A percentile compares a stretch with the other conserved stretches of the same genome.
Conservation (phyloP, 148 eudicot genomes). For the Persicaria maculosa region DNA sequence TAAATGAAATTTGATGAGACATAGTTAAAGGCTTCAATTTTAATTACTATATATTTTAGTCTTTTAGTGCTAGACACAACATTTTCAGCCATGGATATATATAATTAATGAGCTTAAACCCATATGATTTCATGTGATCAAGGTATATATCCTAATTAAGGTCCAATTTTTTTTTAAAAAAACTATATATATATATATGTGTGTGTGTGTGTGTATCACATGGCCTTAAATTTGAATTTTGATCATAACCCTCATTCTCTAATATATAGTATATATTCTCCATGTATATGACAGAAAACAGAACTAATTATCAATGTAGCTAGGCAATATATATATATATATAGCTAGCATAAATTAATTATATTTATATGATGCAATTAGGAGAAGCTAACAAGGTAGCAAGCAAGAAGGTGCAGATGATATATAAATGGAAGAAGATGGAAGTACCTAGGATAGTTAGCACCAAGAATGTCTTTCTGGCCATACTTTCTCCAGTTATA, state of each 20-base stretch:
- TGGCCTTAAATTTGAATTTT: too few relatives aligned
- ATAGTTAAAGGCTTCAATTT: not conserved
- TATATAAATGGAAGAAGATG: not conserved
- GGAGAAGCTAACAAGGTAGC: too few relatives aligned
- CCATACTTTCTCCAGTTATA: slow-evolving; percentile 15
- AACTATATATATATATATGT: too few relatives aligned
- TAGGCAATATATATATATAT: too few relatives aligned
- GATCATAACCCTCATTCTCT: too few relatives aligned
- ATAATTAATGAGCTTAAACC: not conserved
- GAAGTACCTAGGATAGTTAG: not conserved
- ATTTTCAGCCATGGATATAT: not conserved
- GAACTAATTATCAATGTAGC: too few relatives aligned
- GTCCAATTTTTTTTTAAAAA: too few relatives aligned
- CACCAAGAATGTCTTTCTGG: slow-evolving; percentile 9
- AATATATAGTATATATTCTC: too few relatives aligned
- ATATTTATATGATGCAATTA: too few relatives aligned
- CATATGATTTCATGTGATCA: not conserved
- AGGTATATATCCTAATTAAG: not conserved
- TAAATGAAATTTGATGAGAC: not conserved
- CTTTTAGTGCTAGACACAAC: not conserved
- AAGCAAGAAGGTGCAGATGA: not conserved
- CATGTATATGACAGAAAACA: too few relatives aligned
- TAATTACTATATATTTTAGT: not conserved
- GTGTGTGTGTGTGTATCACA: too few relatives aligned
- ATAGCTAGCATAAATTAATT: too few relatives aligned